Base-by-base conservation (phyloP, 75 land plant genomes). In the Pinus albicaulis region DNA sequence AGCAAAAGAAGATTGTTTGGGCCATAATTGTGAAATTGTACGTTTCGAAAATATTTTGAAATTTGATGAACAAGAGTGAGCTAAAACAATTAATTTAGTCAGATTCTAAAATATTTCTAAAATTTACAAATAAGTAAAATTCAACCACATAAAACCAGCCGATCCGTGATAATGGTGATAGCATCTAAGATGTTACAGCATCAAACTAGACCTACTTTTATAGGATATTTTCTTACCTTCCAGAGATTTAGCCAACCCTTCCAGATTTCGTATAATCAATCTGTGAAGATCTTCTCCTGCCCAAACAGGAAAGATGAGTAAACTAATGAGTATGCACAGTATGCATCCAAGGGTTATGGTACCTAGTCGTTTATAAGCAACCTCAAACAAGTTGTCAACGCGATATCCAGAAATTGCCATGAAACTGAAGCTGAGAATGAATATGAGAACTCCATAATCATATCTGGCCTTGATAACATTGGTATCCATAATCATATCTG, bases 341-440 rank as follows among this genome's bases (percentile, higher is more conserved):
- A 59, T 34, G 28, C 76, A 66, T 3, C 92, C 92, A 0, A 90
- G 64, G 26, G 76, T 20, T 59, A 90, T 81, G 1, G 90, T 90
- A 20, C 72, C 66, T 0, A 85, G 55, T 24, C 92, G 77, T 20
- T 72, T 28, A 3, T 55, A 74, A 0, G 89, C 93, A 66, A 85
- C 1, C 0, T 55, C 58, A 4, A 86, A 13, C 1, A 86, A 23
- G 16, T 86, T 74, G 1, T 79, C 82, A 2, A 63, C 86, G 48
- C 89, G 75, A 56, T 69, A 88, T 1, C 90, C 83, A 22, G 88
- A 83, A 0, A 90, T 80, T 0, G 85, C 48, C 20, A 90, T 80
- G 75, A 90, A 69, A 81, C 89, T 85, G 79, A 82, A 87, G 23
- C 89, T 91, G 70, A 91, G 88, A 78, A 91, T 83, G 81, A 91